Evolutionary conservation across 208 protist genomes (phyloP).

Genomic region (Trichomonas gallinae): DNA sequence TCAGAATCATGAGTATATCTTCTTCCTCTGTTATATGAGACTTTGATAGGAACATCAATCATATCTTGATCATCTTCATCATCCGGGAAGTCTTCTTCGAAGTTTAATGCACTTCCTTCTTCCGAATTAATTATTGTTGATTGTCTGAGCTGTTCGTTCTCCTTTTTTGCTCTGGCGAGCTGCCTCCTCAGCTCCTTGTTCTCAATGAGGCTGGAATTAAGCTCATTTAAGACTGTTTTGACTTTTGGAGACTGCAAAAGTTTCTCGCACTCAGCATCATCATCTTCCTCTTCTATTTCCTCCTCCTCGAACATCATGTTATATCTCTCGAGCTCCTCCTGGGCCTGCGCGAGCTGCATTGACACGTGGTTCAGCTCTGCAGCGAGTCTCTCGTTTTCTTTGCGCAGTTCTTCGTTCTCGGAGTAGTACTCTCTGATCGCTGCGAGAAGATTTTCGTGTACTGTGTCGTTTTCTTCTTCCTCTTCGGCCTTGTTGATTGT

Average conservation of each 20-base stretch:
- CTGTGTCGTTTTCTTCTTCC: background rate
- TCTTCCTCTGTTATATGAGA: too few species aligned
- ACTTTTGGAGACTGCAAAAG: background rate
- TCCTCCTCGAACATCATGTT: background rate
- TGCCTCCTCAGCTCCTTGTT: background rate
- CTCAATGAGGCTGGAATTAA: background rate
- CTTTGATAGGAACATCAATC: too few species aligned
- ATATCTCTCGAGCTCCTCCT: background rate
- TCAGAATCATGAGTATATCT: too few species aligned
- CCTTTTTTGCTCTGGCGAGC: background rate
- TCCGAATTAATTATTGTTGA: background rate
- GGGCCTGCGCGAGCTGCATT: background rate
- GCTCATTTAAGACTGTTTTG: background rate
- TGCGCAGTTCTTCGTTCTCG: background rate
- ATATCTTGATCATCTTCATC: too few species aligned
- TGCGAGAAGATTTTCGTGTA: background rate
- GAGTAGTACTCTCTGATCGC: background rate
- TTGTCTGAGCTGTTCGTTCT: background rate
- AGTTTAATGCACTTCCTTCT: background rate
- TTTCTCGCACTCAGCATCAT: background rate
- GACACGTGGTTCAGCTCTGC: background rate
- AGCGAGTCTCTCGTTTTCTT: background rate
- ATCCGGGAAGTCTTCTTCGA: background rate
- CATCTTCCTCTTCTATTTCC: background rate
- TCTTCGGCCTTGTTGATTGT: background rate